Evolutionary conservation across 352 stramenopile species (phyloP).

Genomic region (Peronosclerospora sorghi): DNA sequence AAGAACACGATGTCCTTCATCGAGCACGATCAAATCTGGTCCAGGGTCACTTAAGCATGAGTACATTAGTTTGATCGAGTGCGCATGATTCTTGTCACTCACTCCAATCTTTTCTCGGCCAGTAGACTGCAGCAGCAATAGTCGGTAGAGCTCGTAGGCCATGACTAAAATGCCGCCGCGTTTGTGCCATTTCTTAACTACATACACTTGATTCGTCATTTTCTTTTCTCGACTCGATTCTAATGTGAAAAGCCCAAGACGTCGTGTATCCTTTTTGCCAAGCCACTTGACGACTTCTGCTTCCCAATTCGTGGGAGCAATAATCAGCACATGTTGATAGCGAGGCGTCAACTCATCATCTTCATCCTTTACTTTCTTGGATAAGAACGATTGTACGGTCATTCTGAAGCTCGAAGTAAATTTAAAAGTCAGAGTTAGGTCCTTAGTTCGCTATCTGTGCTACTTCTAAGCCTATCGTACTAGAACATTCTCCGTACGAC

Average conservation of each 20-base stretch:
- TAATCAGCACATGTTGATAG: slow-evolving; percentile 84
- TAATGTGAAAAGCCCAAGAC: slow-evolving; percentile 59
- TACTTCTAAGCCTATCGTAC: too few species aligned
- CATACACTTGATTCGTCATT: slow-evolving; percentile 55
- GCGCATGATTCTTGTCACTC: slow-evolving; percentile 42
- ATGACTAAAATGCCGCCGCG: slow-evolving; percentile 80
- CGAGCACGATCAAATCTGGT: slow-evolving; percentile 78
- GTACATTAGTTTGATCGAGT: slow-evolving; percentile 62
- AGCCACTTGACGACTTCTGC: slow-evolving; percentile 97
- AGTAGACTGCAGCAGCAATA: slow-evolving; percentile 67
- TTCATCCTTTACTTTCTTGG: slow-evolving; percentile 27
- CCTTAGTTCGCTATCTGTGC: too few species aligned
- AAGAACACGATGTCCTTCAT: slow-evolving; percentile 84
- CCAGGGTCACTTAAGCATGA: slow-evolving; percentile 54
- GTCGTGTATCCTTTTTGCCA: slow-evolving; percentile 55
- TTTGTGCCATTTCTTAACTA: slow-evolving; percentile 68
- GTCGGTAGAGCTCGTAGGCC: slow-evolving; percentile 85
- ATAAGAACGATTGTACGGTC: slow-evolving; percentile 75
- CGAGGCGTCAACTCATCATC: slow-evolving; percentile 30
- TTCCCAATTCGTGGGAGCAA: slow-evolving; percentile 96
- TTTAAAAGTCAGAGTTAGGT: too few species aligned
- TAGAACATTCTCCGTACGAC: too few species aligned
- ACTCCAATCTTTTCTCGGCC: slow-evolving; percentile 71
- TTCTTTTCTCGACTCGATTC: slow-evolving; percentile 82
- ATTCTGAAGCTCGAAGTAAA: too few species aligned